Conservation (phyloP, 352 stramenopile species). For the Pythium guiyangense region DNA sequence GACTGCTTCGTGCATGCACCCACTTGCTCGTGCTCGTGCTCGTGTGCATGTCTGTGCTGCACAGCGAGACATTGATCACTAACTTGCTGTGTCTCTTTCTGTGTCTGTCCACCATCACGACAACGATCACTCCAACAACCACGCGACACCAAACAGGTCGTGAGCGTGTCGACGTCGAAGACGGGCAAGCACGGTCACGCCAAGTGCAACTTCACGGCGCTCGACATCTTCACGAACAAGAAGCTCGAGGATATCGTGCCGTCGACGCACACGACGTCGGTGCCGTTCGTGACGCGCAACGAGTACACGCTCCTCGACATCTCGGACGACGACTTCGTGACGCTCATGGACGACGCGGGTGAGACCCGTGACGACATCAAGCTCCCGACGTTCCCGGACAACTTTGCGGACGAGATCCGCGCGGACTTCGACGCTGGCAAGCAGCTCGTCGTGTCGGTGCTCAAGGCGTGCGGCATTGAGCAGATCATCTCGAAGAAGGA, state of each 20-base stretch:
- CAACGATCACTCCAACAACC: no score
- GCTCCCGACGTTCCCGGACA: slow-evolving; percentile 94
- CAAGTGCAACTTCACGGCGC: slow-evolving; percentile 99
- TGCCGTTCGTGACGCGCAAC: slow-evolving; percentile 95
- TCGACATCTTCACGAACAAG: slow-evolving; percentile 99
- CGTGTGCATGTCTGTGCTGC: neutral
- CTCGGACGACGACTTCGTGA: slow-evolving; percentile 96
- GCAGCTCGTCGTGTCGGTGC: slow-evolving; percentile 94
- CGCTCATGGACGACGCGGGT: slow-evolving; percentile 97
- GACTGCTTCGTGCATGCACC: neutral
- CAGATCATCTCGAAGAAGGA: slow-evolving; percentile 99
- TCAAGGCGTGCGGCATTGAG: slow-evolving; percentile 97
- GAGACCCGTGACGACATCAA: slow-evolving; percentile 98
- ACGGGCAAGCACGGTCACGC: slow-evolving; percentile 99
- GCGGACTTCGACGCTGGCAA: slow-evolving; percentile 96
- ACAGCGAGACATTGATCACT: no score
- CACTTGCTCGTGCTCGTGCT: no score
- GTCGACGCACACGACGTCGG: slow-evolving; percentile 97
- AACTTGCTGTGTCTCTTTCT: neutral
- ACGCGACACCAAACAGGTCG: slow-evolving; percentile 55
- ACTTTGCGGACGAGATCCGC: slow-evolving; percentile 95
- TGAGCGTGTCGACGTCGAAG: slow-evolving; percentile 99
- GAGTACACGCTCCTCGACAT: slow-evolving; percentile 99
- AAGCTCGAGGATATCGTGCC: slow-evolving; percentile 99
- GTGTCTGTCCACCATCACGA: no score